Base-by-base conservation (phyloP, 208 protist genomes). In the Eutreptiella sp. region DNA sequence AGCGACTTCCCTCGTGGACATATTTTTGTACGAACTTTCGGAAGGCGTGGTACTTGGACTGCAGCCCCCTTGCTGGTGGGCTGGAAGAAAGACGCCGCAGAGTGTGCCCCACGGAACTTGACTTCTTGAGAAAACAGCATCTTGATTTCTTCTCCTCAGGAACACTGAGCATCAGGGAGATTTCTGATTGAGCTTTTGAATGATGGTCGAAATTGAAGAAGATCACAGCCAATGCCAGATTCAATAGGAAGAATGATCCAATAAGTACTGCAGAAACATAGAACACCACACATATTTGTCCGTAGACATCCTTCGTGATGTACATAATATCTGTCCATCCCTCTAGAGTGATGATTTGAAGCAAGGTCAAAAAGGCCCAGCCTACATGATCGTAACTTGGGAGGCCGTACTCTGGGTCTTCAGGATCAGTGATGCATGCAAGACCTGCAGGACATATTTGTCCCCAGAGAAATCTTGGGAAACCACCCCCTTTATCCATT, bases 141-240 rank as follows among this genome's bases (percentile, higher is more conserved):
- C n/a, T n/a, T n/a, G n/a, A n/a, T n/a, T n/a, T n/a, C n/a, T n/a
- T n/a, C n/a, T n/a, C n/a, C n/a, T n/a, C n/a, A n/a, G n/a, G n/a
- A n/a, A 41, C n/a, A 41, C 16, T 41, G 36, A 41, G 19, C 19
- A 16, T 19, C 16, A 41, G 16, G 36, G 19, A 41, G 36, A 41
- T 16, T 19, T 41, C 36, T 41, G 16, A n/a, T 41, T 41, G 16
- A 41, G 16, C 16, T 41, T 41, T 19, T 19, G 36, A n/a, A n/a
- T 16, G 16, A 41, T 16, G 19, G 16, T 41, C 36, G 19, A 90
- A 74, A 75, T 88, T 89, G 46, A 88, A 81, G 42, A 88, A 60
- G 64, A 93, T 88, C 47, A 90, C 80, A 33, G 81, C 87, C 57
- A 90, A 66, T 61, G 80, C 88, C 46, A 93, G 80, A n/a, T 83